Evolutionary conservation across 306 rosid genomes (phyloP).

Genomic region (Inga leiocalycina): DNA sequence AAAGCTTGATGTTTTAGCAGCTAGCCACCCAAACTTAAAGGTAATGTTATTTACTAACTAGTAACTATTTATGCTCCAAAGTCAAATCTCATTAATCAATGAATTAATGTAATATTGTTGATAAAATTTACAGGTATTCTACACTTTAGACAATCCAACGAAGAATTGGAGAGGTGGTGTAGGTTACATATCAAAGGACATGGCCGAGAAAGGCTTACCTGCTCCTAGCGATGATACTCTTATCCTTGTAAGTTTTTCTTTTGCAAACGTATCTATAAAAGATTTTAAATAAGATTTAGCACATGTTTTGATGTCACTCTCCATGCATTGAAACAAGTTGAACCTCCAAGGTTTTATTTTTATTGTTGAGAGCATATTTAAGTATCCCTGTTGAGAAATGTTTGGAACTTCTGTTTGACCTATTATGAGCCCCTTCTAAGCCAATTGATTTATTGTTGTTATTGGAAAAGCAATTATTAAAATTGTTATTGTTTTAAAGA

Average conservation of each 20-base stretch:
- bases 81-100: constrained; percentile 4
- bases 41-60: constrained; percentile 39
- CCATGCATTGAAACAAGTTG: constrained; percentile 18
- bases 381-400: constrained; percentile 7
- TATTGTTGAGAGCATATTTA: not conserved
- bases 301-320: not conserved
- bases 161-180: constrained; percentile 91
- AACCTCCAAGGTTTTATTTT: constrained; percentile 1
- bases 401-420: constrained; percentile 16
- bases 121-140: constrained; percentile 62
- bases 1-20: constrained; percentile 84
- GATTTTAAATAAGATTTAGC: not conserved
- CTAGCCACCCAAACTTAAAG: constrained; percentile 90
- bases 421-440: constrained; percentile 13
- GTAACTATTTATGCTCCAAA: constrained; percentile 8
- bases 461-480: not conserved
- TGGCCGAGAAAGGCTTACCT: constrained; percentile 89
- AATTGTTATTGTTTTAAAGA: not conserved
- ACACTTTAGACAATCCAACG: constrained; percentile 83
- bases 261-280: constrained; percentile 15
- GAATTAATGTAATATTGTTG: not conserved
- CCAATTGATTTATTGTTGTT: not conserved
- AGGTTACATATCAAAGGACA: constrained; percentile 84
- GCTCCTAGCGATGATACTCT: constrained; percentile 73
- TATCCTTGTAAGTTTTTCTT: constrained; percentile 76